Evolutionary conservation across 2,329 filamentous ascomycete species (phyloP).

Genomic region (Celoporthe dispersa): DNA sequence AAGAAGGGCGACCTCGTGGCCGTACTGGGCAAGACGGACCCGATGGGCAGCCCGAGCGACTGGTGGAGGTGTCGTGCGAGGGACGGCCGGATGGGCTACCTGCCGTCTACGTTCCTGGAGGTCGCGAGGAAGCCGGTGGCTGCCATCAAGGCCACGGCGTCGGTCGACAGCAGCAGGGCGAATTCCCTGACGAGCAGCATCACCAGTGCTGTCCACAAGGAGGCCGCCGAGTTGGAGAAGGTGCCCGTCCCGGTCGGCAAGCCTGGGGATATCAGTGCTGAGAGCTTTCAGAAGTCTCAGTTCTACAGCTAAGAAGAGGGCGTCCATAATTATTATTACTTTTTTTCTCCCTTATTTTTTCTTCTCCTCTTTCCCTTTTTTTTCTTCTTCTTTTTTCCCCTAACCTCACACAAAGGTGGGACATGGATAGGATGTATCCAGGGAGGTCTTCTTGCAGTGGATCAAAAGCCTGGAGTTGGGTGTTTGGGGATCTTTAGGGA

Average conservation of each 20-base stretch:
- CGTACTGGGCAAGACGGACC: slow-evolving; percentile 89
- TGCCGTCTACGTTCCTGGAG: slow-evolving; percentile 90
- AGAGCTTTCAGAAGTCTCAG: slow-evolving; percentile 62
- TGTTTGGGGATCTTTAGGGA: slow-evolving; percentile 15
- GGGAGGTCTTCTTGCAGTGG: not conserved
- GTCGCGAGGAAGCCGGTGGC: slow-evolving; percentile 63
- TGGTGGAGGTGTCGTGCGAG: slow-evolving; percentile 97
- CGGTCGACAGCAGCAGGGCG: slow-evolving; percentile 51
- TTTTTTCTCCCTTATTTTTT: not conserved
- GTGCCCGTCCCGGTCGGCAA: slow-evolving; percentile 43
- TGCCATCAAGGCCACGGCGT: slow-evolving; percentile 54
- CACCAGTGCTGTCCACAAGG: slow-evolving; percentile 30
- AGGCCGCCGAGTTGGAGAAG: slow-evolving; percentile 41
- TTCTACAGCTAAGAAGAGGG: slow-evolving; percentile 55
- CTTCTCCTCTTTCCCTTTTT: not conserved
- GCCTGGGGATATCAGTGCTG: slow-evolving; percentile 56
- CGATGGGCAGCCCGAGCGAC: slow-evolving; percentile 87
- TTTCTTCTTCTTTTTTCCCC: not conserved
- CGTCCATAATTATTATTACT: not conserved
- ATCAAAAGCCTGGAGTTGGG: slow-evolving; percentile 30
- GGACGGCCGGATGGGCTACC: slow-evolving; percentile 87
- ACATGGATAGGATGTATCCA: not conserved
- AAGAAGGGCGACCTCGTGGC: slow-evolving; percentile 96
- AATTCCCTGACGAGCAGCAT: slow-evolving; percentile 56
- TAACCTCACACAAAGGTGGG: not conserved